Evolutionary conservation across 495 filamentous ascomycete genomes (phyloP).

Genomic region (Pseudoneurospora amorphoporcata): DNA sequence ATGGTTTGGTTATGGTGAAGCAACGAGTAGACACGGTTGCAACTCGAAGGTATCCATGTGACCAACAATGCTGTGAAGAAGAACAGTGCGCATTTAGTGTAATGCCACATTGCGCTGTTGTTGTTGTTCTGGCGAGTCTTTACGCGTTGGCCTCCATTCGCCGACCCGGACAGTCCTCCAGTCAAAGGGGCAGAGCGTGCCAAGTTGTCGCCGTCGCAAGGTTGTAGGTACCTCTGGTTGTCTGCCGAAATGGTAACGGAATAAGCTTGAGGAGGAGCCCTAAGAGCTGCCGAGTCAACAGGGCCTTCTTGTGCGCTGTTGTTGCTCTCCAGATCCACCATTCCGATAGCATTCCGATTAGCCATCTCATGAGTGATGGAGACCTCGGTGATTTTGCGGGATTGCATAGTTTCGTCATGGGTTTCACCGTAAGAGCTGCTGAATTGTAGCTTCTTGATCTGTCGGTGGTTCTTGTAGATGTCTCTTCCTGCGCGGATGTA

Average conservation of each 20-base stretch:
- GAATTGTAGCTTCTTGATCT: conserved; percentile 35
- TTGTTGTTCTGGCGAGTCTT: conserved; percentile 22
- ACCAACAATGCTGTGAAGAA: conserved; percentile 75
- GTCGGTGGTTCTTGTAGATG: conserved; percentile 49
- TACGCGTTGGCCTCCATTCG: conserved; percentile 8
- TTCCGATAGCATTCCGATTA: conserved; percentile 12
- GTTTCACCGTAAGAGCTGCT: conserved; percentile 26
- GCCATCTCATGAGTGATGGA: conserved; percentile 34
- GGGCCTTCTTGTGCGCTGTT: background rate
- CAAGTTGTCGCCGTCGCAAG: background rate
- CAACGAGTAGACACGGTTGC: conserved; percentile 66
- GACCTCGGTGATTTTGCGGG: conserved; percentile 49
- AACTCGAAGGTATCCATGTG: conserved; percentile 78
- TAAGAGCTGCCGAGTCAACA: conserved; percentile 1
- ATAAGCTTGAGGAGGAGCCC: conserved; percentile 20
- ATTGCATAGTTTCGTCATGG: conserved; percentile 28
- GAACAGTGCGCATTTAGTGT: conserved; percentile 74
- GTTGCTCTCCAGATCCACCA: conserved; percentile 12
- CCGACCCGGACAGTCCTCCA: conserved; percentile 2
- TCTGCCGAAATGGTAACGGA: conserved; percentile 39
- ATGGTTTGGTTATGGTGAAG: conserved; percentile 41
- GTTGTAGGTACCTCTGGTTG: background rate
- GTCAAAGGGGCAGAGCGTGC: background rate
- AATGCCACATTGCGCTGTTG: conserved; percentile 58
- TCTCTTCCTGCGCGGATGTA: conserved; percentile 62